Conservation (phyloP, 495 filamentous ascomycete species). For the Bryoglossum gracile region DNA sequence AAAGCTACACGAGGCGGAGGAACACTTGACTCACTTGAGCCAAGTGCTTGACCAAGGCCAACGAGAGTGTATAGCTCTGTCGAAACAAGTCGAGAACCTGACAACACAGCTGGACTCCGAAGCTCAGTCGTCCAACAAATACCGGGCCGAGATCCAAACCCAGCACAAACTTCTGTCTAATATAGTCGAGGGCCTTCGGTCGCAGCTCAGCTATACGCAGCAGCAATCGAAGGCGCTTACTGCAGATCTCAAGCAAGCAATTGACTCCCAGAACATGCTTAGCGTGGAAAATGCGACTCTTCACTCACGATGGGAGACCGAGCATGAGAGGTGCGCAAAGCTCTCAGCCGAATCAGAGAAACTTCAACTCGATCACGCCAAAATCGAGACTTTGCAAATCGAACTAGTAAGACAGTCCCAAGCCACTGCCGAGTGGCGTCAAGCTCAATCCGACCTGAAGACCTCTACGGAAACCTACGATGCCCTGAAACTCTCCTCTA, state of each 20-base stretch:
- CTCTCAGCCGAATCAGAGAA: neutral
- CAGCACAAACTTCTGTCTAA: constrained; percentile 2
- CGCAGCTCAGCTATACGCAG: neutral
- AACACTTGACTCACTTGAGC: neutral
- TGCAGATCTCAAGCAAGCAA: constrained; percentile 1
- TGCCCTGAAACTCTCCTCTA: neutral
- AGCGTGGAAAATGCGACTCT: constrained; percentile 1
- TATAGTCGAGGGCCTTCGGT: neutral
- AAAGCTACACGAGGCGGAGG: neutral
- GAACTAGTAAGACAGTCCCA: neutral
- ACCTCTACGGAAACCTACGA: neutral
- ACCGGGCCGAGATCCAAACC: neutral
- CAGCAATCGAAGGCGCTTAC: neutral
- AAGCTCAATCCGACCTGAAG: neutral
- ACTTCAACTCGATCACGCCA: neutral
- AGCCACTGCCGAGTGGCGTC: neutral
- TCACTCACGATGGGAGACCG: neutral
- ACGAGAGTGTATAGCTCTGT: neutral
- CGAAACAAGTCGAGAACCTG: neutral
- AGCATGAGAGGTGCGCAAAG: neutral
- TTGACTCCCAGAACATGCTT: neutral
- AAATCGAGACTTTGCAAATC: neutral
- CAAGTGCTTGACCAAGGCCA: neutral
- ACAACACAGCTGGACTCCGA: neutral
- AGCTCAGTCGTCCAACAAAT: neutral